Base-by-base conservation (phyloP, 2,329 filamentous ascomycete genomes). In the Cercospora sojina region DNA sequence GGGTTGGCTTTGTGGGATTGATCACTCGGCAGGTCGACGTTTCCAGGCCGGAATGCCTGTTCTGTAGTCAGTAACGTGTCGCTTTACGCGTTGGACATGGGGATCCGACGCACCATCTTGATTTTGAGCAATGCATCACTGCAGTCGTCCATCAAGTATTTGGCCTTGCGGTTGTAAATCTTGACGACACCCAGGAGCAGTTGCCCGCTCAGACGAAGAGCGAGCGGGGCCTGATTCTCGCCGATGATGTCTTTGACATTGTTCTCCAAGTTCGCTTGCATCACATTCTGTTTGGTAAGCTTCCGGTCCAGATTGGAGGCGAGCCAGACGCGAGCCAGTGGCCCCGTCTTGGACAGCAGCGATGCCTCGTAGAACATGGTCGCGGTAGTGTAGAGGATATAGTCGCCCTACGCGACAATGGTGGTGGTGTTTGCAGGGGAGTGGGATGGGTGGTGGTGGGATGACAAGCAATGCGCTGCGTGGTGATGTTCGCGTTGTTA, bases 281-380 rank as follows among this genome's bases (percentile, higher is more conserved):
- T 80, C 72, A 98, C 95, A 76, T 97, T 93, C 70, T 92, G 93
- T 82, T 99, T 99, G 73, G 93, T 96, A 67, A 99, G 88, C 83
- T 98, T 99, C 84, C 94, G 93, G 86, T 98, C 95, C 71, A 98
- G 86, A 81, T 98, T 99, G 83, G 95, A 93, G 32, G 95, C 97
- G 69, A 98, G 87, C 95, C 95, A 99, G 82, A 98, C 93, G 77
- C 93, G 92, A 81, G 95, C 95, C 84, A 99, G 83, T 76, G 95
- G 94, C 84, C 95, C 95, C 74, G 92, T 97, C 89, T 97, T 97
- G 79, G 93, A 93, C 75, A 99, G 87, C 67, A 99, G 87, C 64
- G 92, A 93, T 84, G 97, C 93, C 62, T 95, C 97, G 80, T 97
- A 98, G 82, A 99, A 99, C 95, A 99, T 99, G 75, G 10, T 74